These are phyloP conservation scores for Amphibolis antarctica DNA, from an alignment of 106 monocot genomes.

Conservation along the genomic window DNA sequence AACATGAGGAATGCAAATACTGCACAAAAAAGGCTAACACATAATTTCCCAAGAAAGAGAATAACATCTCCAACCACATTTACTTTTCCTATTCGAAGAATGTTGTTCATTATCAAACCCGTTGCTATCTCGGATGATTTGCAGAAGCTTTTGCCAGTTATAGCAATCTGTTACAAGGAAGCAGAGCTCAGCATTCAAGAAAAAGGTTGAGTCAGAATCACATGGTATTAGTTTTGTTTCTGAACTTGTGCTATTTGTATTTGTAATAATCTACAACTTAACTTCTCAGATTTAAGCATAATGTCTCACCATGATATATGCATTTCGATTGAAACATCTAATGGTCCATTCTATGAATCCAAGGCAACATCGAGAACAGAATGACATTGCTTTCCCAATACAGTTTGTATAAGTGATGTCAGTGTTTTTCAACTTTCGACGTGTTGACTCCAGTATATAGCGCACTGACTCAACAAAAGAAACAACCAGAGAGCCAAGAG, in stretches of 20 bases:
- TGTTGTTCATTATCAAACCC: slow-evolving; percentile 92
- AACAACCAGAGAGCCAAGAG: slow-evolving; percentile 78
- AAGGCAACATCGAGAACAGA: slow-evolving; percentile 62
- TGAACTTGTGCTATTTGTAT: no score
- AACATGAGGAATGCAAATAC: slow-evolving; percentile 95
- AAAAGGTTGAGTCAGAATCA: no score
- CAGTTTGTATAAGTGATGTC: slow-evolving; percentile 24
- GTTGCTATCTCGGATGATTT: slow-evolving; percentile 82
- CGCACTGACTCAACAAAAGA: slow-evolving; percentile 67
- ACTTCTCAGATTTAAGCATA: background rate
- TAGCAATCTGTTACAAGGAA: slow-evolving; percentile 58
- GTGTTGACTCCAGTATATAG: slow-evolving; percentile 64
- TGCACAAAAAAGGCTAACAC: slow-evolving; percentile 84
- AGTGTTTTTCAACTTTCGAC: slow-evolving; percentile 47
- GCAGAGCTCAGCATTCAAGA: background rate
- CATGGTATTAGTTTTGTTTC: no score
- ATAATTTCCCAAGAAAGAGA: slow-evolving; percentile 89
- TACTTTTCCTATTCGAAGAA: slow-evolving; percentile 95
- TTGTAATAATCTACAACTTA: no score
- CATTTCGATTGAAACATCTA: slow-evolving; percentile 60
- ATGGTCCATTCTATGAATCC: slow-evolving; percentile 72
- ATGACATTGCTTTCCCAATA: slow-evolving; percentile 43
- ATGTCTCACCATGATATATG: slow-evolving; percentile 68
- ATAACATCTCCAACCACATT: slow-evolving; percentile 98
- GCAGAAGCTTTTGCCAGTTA: slow-evolving; percentile 96